Evolutionary conservation across 768 basidiomycete genomes (phyloP), one percentile per base, ranked within the genome.

Genomic region (Polyporus arcularius): DNA sequence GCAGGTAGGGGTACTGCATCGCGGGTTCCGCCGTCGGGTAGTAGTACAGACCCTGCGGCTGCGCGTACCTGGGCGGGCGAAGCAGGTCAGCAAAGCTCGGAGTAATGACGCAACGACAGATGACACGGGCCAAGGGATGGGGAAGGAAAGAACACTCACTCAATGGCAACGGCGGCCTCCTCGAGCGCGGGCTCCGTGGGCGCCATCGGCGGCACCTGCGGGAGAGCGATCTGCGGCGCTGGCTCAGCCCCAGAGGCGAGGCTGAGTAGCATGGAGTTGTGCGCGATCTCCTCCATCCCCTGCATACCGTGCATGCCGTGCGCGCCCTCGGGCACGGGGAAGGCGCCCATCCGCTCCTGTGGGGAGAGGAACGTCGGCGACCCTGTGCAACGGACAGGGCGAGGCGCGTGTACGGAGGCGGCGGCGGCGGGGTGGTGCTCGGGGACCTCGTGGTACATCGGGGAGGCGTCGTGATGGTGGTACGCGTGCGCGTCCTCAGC

Each of bases 381-480:
- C 30, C 57, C 62, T n/a, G 54, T 54, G 50, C 62, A 63, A 38
- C 62, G 62, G 28, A 63, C 47, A 35, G 62, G 62, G 8, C 62
- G 57, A 15, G 62, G 62, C 2, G 62, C 62, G 57, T 63, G 62
- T 1, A 63, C 56, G n/a, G 56, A 53, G 26, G 52, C 46, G 32
- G 57, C 32, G 18, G 57, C 43, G 43, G 21, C n/a, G 16, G 62
- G 38, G 11, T 49, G 54, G 14, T 39, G 52, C 18, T 53, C 52
- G 39, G 21, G 38, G 18, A 40, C 14, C 32, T 53, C 52, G 39
- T 53, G 52, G 18, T 41, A 42, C n/a, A 40, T 16, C 41, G 41
- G 57, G 21, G 56, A 39, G 15, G 53, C 41, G n/a, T 55, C 30
- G 39, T 53, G 45, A 1, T 47, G 32, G 15, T 43, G 53, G 42